Conservation (phyloP, 129 eudicot genomes). For the Calendula officinalis region DNA sequence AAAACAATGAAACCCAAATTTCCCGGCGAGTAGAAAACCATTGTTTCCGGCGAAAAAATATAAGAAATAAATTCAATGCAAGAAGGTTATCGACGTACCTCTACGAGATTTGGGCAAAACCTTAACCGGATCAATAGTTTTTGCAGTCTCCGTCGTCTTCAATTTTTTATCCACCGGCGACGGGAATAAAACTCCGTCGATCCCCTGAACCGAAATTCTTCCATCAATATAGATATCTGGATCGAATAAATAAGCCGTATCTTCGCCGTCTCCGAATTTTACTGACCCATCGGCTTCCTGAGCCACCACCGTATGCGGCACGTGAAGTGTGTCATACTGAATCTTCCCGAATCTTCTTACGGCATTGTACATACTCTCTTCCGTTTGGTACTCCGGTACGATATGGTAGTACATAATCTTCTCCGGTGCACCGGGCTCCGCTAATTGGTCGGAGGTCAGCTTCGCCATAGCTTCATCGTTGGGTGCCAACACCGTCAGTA, state of each 20-base stretch:
- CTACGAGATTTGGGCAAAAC: slow-evolving; percentile 50
- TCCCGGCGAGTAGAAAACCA: slow-evolving; percentile 5
- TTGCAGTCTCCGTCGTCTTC: slow-evolving; percentile 19
- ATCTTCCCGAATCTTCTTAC: slow-evolving; percentile 84
- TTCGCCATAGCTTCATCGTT: slow-evolving; percentile 96
- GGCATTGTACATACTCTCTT: slow-evolving; percentile 87
- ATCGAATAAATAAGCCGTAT: slow-evolving; percentile 76
- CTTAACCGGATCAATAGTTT: slow-evolving; percentile 29
- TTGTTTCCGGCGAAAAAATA: slow-evolving; percentile 12
- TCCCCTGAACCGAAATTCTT: slow-evolving; percentile 91
- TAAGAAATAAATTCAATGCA: not conserved
- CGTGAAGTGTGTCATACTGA: slow-evolving; percentile 61
- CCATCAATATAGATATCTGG: slow-evolving; percentile 93
- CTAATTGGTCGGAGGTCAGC: slow-evolving; percentile 69
- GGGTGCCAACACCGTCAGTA: slow-evolving; percentile 79
- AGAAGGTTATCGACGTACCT: slow-evolving; percentile 46
- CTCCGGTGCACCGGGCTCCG: slow-evolving; percentile 90
- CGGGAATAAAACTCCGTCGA: slow-evolving; percentile 84
- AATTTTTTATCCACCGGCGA: slow-evolving; percentile 23
- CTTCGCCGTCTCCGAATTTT: slow-evolving; percentile 64
- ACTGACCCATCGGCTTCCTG: slow-evolving; percentile 95
- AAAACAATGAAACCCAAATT: slow-evolving; percentile 7
- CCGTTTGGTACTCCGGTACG: slow-evolving; percentile 96
- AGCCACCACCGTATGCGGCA: slow-evolving; percentile 72
- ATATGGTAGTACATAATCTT: slow-evolving; percentile 79